Percentiles rank a stretch among this genome's conserved stretches.
Conservation (phyloP, 805 yeast species). For the Pichia membranifaciens region DNA sequence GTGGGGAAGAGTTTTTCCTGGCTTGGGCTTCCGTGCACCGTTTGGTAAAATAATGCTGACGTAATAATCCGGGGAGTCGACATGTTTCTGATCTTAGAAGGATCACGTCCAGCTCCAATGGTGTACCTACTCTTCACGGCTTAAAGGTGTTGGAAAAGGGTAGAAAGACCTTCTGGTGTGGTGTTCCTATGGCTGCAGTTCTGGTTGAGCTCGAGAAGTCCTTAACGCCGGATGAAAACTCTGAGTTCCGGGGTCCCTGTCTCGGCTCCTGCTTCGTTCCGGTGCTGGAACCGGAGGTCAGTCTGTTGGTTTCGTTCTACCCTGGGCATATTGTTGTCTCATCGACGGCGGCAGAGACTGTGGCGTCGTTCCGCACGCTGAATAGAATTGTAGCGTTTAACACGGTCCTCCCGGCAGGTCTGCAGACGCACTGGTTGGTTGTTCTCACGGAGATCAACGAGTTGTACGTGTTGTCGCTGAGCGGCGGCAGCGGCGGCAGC, state of each 20-base stretch:
- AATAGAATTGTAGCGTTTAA: slow-evolving; percentile 17
- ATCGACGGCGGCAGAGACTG: neutral
- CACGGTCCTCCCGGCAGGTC: slow-evolving; percentile 18
- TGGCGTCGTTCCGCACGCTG: neutral
- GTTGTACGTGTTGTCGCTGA: slow-evolving; percentile 17
- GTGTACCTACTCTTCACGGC: too few species aligned
- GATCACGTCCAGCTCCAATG: too few species aligned
- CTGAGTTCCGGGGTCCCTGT: neutral
- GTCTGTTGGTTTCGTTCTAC: neutral
- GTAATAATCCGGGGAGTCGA: too few species aligned
- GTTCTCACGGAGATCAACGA: slow-evolving; percentile 21
- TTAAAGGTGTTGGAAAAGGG: too few species aligned
- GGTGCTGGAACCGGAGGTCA: neutral
- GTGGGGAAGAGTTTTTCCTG: neutral
- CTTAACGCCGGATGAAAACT: neutral
- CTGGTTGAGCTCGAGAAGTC: neutral
- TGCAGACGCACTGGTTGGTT: slow-evolving; percentile 20
- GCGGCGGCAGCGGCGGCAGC: neutral
- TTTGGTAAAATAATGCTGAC: neutral
- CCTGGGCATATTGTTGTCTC: neutral
- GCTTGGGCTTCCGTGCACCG: neutral
- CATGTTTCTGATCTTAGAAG: too few species aligned
- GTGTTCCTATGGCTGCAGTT: slow-evolving; percentile 1
- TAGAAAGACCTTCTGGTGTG: too few species aligned
- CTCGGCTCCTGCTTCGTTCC: slow-evolving; percentile 1